Conservation (phyloP, 352 stramenopile genomes). For the Globisporangium radiosum region DNA sequence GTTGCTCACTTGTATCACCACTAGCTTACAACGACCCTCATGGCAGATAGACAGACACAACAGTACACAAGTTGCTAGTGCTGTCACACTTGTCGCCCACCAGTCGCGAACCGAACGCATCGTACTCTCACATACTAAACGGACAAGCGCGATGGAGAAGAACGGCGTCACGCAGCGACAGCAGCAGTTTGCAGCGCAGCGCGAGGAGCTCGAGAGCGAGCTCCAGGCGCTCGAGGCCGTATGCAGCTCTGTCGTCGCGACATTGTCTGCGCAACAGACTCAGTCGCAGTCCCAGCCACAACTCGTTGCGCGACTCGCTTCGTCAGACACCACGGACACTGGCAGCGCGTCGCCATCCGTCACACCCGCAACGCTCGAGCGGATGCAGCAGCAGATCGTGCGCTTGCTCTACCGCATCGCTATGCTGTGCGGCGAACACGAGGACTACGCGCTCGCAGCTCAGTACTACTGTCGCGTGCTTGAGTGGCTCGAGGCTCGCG, state of each 20-base stretch:
- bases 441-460: conserved; percentile 26
- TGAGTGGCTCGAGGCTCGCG: neutral
- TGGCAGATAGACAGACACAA: too few relatives aligned
- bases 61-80: too few relatives aligned
- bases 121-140: too few relatives aligned
- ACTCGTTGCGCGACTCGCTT: too few relatives aligned
- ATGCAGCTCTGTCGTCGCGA: neutral
- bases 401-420: conserved; percentile 29
- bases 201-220: conserved; percentile 18
- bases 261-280: neutral
- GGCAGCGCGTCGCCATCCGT: neutral
- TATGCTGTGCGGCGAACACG: neutral
- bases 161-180: conserved; percentile 15
- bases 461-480: conserved; percentile 36
- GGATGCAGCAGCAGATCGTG: conserved; percentile 11
- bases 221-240: conserved; percentile 7
- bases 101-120: too few relatives aligned
- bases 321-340: too few relatives aligned
- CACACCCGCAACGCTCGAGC: neutral
- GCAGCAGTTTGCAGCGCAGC: conserved; percentile 27
- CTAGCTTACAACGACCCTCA: too few relatives aligned
- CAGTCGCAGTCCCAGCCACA: too few relatives aligned
- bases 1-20: too few relatives aligned
- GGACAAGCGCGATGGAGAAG: conserved; percentile 2
- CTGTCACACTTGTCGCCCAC: neutral